These are phyloP conservation scores for Rubus parviflorus DNA, from an alignment of 306 rosid species.

Conservation along the genomic window DNA sequence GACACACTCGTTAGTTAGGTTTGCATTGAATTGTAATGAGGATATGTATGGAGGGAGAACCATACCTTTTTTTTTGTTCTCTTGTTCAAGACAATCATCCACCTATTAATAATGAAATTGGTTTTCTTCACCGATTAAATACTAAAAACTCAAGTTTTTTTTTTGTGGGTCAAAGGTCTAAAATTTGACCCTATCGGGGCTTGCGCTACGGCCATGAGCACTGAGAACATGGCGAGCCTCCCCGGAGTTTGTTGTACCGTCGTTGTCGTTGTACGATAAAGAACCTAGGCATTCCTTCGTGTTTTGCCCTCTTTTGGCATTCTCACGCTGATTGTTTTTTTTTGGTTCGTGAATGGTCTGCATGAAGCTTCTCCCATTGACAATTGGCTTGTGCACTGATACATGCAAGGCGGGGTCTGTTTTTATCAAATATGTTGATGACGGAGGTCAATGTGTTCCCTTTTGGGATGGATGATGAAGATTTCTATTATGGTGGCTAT, in stretches of 20 bases:
- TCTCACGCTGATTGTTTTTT: not conserved
- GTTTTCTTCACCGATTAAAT: not conserved
- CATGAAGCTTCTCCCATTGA: not conserved
- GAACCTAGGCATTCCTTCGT: not conserved
- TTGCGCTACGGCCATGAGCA: not conserved
- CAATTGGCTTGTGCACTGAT: not conserved
- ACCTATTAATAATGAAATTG: not conserved
- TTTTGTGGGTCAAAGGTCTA: too few species aligned
- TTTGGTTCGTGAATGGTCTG: not conserved
- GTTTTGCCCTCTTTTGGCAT: not conserved
- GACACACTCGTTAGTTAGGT: not conserved
- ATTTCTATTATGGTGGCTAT: too few species aligned
- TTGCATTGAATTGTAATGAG: not conserved
- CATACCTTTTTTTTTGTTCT: not conserved
- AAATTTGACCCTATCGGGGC: too few species aligned
- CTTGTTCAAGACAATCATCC: not conserved
- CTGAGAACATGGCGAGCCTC: not conserved
- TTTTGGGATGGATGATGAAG: too few species aligned
- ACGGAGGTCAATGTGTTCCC: too few species aligned
- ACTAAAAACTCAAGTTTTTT: not conserved
- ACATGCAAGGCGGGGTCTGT: too few species aligned
- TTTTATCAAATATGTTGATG: too few species aligned
- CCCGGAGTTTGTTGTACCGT: not conserved
- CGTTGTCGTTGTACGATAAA: not conserved
- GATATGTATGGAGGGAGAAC: not conserved